These are phyloP conservation scores for Avicennia marina DNA, from an alignment of 257 asterid species.

Conservation along the genomic window DNA sequence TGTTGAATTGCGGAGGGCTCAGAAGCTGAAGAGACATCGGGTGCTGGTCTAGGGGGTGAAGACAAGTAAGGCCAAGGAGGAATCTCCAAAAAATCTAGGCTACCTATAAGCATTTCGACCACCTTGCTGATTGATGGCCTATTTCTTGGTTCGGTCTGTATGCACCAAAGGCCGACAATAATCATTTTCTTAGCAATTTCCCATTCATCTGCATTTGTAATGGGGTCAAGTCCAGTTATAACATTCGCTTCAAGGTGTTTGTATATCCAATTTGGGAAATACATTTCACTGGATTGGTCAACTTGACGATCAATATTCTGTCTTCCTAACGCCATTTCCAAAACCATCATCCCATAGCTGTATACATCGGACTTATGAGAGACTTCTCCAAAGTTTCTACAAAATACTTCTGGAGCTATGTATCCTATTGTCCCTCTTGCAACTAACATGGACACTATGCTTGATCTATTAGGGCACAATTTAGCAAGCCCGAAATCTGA, in stretches of 20 bases:
- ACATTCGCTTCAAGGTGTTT: conserved; percentile 16
- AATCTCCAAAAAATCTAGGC: conserved; percentile 15
- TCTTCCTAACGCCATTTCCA: conserved; percentile 25
- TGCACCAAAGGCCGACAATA: conserved; percentile 42
- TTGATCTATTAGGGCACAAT: conserved; percentile 24
- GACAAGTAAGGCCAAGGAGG: conserved; percentile 32
- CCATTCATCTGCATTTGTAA: conserved; percentile 19
- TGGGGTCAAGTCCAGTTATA: background rate
- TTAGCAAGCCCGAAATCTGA: conserved; percentile 44
- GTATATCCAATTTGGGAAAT: conserved; percentile 28
- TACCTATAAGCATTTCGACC: conserved; percentile 38
- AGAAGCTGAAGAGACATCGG: background rate
- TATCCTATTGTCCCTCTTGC: conserved; percentile 40
- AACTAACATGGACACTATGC: conserved; percentile 19
- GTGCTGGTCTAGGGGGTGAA: conserved; percentile 17
- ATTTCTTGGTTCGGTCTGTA: conserved; percentile 27
- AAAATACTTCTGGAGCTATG: conserved; percentile 35
- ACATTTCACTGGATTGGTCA: conserved; percentile 20
- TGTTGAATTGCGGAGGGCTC: background rate
- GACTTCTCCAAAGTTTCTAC: conserved; percentile 28
- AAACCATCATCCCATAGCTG: conserved; percentile 34
- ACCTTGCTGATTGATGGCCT: conserved; percentile 36
- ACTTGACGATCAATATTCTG: background rate
- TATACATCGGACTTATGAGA: conserved; percentile 43
- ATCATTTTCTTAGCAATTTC: conserved; percentile 25